Evolutionary conservation across 495 filamentous ascomycete species (phyloP).

Genomic region (Neurospora sp.): DNA sequence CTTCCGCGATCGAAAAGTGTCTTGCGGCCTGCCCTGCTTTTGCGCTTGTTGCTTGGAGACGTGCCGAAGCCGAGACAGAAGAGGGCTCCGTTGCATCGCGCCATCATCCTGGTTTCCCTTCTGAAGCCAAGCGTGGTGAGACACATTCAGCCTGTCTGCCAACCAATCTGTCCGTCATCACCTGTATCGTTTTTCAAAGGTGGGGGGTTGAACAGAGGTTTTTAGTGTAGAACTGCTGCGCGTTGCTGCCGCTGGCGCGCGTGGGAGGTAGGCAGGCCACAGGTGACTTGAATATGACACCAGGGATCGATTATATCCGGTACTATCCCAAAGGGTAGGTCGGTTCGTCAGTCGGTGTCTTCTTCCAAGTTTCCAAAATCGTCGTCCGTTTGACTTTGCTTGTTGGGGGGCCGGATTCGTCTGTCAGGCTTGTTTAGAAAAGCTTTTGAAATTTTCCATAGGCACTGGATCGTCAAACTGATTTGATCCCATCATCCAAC

Average conservation of each 20-base stretch:
- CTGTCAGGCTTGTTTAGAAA: background rate
- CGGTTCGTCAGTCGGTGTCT: background rate
- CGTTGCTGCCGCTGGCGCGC: background rate
- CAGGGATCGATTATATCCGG: background rate
- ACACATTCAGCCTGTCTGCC: background rate
- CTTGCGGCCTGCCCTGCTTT: background rate
- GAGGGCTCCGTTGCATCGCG: background rate
- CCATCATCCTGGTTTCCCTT: background rate
- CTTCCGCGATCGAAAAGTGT: background rate
- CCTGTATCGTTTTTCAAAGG: background rate
- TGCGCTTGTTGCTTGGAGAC: background rate
- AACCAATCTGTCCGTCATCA: background rate
- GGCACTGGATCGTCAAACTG: background rate
- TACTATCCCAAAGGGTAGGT: background rate
- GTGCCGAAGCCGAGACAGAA: background rate
- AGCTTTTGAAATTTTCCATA: background rate
- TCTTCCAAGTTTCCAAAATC: background rate
- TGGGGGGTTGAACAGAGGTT: background rate
- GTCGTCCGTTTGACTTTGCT: background rate
- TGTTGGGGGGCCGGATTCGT: background rate
- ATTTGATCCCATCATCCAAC: background rate
- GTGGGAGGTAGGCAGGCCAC: background rate
- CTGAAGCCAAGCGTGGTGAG: background rate
- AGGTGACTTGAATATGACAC: background rate
- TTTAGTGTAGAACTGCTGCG: background rate